Percentiles rank a stretch among this genome's conserved stretches.
Conservation (phyloP, 192 early-diverging fungal genomes). For the Podila epicladia region DNA sequence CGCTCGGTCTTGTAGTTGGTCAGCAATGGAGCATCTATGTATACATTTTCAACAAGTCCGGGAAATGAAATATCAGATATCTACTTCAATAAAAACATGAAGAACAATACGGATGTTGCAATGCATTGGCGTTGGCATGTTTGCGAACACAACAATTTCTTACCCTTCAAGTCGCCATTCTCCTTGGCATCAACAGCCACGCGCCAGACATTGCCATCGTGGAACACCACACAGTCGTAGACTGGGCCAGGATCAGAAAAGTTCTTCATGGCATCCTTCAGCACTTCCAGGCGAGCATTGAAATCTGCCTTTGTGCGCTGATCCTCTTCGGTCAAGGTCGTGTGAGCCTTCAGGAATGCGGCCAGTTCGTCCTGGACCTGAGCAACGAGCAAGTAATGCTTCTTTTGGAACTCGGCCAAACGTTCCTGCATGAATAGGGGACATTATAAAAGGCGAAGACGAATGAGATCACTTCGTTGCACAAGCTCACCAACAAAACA, state of each 20-base stretch:
- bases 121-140: no score
- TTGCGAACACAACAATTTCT: not conserved
- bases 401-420: constrained; percentile 54
- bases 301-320: constrained; percentile 64
- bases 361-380: constrained; percentile 55
- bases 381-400: constrained; percentile 56
- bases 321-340: constrained; percentile 49
- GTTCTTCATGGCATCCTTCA: constrained; percentile 64
- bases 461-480: not conserved
- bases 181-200: constrained; percentile 83
- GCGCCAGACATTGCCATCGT: constrained; percentile 91
- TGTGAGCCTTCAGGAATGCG: constrained; percentile 57
- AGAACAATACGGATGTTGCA: not conserved
- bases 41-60: not conserved
- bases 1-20: constrained; percentile 79
- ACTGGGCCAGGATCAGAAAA: constrained; percentile 85
- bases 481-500: not conserved
- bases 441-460: not conserved
- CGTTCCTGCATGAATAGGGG: constrained; percentile 48
- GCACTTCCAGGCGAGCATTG: constrained; percentile 69
- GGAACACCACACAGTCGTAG: constrained; percentile 86
- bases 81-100: not conserved
- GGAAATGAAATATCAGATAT: constrained; percentile 8
- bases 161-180: constrained; percentile 77
- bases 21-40: constrained; percentile 61